Evolutionary conservation across 371 early-diverging fungal species (phyloP), one percentile per base, ranked within the genome.

Genomic region (Rhizopus delemar): DNA sequence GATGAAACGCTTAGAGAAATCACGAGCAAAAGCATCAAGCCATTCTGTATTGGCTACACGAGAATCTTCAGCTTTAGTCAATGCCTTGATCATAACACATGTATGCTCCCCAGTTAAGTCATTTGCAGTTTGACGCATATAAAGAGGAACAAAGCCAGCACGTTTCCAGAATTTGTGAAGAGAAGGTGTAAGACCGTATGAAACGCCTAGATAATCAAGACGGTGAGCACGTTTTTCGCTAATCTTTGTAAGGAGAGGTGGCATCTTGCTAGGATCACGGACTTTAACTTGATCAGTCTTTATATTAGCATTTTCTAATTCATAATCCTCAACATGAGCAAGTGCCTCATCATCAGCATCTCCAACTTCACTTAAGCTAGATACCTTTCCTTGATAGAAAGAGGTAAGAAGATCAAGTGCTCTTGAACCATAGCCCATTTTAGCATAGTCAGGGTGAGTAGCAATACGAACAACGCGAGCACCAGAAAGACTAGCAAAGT

Each of bases 391-490:
- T 69, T 86, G 83, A 77, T 94, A 97, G 73, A 90, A 95, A 41
- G 88, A 80, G n/a, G 87, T 85, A 35, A 99, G 76, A 50, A 89
- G 80, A 45, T 93, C 89, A 33, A 99, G 71, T 6, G 97, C 93
- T 15, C 93, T 83, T 16, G 87, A 77, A 2, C 99, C 99, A 75
- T 98, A 99, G 4, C 99, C 99, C 99, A 98, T 99, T 63, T 91
- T 86, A 50, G 89, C 83, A 69, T 96, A 98, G 60, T 97, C 97
- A 5, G 99, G 99, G 74, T 98, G 98, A 1, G 99, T 97, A 34
- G 99, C 99, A 62, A 99, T 97, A 58, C 99, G 93, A n/a, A 99
- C 98, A n/a, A 99, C 88, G 59, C 99, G 90, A 12, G 97, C 94
- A 36, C 99, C 99, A 2, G 91, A 90, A 38, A 95, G 80, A 29